Conservation (phyloP, 441 rosid genomes). For the Syzygium malaccense region DNA sequence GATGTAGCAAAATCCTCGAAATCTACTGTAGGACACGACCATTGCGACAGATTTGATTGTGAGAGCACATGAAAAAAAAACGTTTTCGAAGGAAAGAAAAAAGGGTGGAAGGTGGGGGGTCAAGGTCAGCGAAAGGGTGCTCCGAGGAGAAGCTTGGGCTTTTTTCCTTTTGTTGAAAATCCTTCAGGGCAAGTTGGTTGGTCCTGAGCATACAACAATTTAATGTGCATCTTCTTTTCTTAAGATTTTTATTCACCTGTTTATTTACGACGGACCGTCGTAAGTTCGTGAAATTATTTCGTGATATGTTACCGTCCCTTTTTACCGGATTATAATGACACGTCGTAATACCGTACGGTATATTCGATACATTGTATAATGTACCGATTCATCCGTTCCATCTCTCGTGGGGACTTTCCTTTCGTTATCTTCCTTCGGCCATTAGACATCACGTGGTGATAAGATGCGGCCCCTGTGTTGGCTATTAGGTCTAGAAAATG, state of each 20-base stretch:
- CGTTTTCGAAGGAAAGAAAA: background rate
- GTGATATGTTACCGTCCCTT: background rate
- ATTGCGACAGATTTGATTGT: background rate
- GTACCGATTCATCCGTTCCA: background rate
- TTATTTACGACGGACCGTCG: too few relatives aligned
- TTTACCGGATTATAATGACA: background rate
- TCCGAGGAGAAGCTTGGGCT: background rate
- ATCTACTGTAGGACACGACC: background rate
- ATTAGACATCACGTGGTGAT: background rate
- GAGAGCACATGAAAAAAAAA: background rate
- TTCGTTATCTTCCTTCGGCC: background rate
- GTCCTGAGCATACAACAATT: background rate
- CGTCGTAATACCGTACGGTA: background rate
- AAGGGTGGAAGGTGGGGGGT: background rate
- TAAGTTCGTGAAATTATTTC: background rate
- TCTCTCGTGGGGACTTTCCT: background rate
- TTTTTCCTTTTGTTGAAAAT: fast-evolving
- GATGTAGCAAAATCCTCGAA: background rate
- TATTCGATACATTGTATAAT: fast-evolving
- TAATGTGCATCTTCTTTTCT: background rate
- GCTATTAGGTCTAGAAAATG: background rate
- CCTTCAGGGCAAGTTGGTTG: background rate
- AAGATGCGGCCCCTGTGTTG: background rate
- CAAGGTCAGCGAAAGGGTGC: background rate
- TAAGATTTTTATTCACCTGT: background rate